Base-by-base conservation (phyloP, 305 asterid species). In the Plantago coronopus region DNA sequence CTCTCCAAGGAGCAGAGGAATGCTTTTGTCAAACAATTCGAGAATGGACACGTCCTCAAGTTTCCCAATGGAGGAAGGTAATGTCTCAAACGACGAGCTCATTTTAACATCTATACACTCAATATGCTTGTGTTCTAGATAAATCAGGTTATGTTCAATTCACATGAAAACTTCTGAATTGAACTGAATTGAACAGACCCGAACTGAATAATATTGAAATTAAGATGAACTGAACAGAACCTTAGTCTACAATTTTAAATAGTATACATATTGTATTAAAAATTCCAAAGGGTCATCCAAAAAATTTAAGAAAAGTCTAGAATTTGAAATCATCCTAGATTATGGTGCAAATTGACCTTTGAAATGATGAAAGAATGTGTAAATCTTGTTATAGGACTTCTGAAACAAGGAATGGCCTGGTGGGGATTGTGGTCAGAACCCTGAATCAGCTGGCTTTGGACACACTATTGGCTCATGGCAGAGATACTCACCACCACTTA, bases 371-470 rank as follows among this genome's bases (percentile, higher is more conserved):
- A 48, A 20, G 12, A 18, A 17, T 19, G 54, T 18, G 54, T 7
- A 16, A 47, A 21, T 13, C 17, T 44, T 34, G 12, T 1, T 17
- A 13, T 48, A 31, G 16, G 75, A 84, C 86, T 72, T 68, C 75
- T 61, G 71, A 59, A 42, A 76, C 79, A 57, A 78, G 79, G 43
- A 64, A 46, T 17, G 71, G 61, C n/a, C 76, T 89, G 0, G 72
- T 82, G 53, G 72, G 69, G 29, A 59, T 74, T 44, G 55, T 93
- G 49, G 66, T 72, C 16, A 68, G 69, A 57, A 78, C 90, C 3
- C 63, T 93, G 58, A 85, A 85, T 59, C 95, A 89, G 63, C 70
- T 89, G 17, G 75, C 91, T 17, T 48, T 83, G 68, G 86, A 82
- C 38, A 73, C 81, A 4, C 19, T 79, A 55, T 62, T 79, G 76